These are phyloP conservation scores for Licmophora abbreviata DNA, from an alignment of 108 stramenopile genomes.

Conservation along the genomic window DNA sequence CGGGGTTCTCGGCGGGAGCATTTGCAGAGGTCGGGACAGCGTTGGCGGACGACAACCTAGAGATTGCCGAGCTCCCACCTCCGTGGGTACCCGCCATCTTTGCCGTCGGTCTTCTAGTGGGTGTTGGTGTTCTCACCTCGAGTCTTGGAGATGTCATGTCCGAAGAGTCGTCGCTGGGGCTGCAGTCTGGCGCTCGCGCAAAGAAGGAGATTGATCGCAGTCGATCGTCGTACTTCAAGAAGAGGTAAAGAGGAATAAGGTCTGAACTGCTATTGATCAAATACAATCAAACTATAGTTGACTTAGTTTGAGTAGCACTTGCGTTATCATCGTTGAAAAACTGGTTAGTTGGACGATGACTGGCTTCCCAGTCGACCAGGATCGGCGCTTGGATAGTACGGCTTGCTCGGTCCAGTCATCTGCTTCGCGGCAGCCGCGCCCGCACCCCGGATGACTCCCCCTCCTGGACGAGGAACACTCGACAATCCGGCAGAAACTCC, in stretches of 20 bases:
- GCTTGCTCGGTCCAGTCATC: constrained; percentile 24
- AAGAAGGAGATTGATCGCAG: constrained; percentile 85
- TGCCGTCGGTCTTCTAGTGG: constrained; percentile 61
- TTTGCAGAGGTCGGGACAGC: constrained; percentile 13
- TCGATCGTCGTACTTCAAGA: constrained; percentile 81
- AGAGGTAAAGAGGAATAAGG: too few relatives aligned
- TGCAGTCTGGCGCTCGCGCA: constrained; percentile 71
- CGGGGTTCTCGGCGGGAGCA: too few relatives aligned
- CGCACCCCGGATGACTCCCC: constrained; percentile 56
- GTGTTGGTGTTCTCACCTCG: constrained; percentile 66
- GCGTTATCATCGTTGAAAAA: too few relatives aligned
- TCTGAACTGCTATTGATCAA: too few relatives aligned
- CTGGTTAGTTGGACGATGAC: constrained; percentile 5
- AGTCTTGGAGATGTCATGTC: constrained; percentile 76
- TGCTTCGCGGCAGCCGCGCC: constrained; percentile 36
- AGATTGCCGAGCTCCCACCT: constrained; percentile 49
- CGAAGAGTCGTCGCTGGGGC: constrained; percentile 70
- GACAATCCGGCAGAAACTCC: constrained; percentile 8
- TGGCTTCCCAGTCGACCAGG: constrained; percentile 58
- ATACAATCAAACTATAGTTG: too few relatives aligned
- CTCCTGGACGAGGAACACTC: constrained; percentile 49
- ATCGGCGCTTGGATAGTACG: constrained; percentile 84
- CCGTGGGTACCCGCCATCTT: constrained; percentile 66
- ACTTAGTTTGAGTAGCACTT: too few relatives aligned
- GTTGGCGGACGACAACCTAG: constrained; percentile 28